Evolutionary conservation across 2,329 filamentous ascomycete species (phyloP).

Genomic region (Fusarium nanum): DNA sequence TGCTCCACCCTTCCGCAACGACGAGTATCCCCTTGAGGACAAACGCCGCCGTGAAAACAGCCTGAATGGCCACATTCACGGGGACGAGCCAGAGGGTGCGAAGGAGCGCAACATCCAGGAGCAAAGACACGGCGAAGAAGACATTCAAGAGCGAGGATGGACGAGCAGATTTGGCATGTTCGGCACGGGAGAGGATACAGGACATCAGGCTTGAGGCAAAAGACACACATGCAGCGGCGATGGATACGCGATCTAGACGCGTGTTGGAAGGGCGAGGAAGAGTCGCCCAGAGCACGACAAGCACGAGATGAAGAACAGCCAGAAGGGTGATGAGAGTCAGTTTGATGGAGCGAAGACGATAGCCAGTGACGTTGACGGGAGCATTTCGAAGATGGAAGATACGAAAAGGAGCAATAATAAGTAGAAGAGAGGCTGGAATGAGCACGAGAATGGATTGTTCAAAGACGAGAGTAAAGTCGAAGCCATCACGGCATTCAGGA

Average conservation of each 20-base stretch:
- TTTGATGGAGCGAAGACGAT: constrained; percentile 44
- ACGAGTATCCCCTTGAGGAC: constrained; percentile 52
- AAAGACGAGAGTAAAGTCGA: constrained; percentile 65
- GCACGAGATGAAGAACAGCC: constrained; percentile 49
- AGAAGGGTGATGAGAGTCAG: constrained; percentile 46
- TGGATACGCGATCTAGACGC: constrained; percentile 45
- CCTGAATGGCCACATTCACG: constrained; percentile 43
- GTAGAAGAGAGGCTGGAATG: constrained; percentile 47
- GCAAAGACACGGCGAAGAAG: constrained; percentile 51
- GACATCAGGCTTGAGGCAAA: constrained; percentile 50
- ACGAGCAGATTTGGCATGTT: constrained; percentile 49
- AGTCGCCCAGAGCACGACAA: constrained; percentile 50
- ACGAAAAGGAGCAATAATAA: constrained; percentile 50
- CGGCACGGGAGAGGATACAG: constrained; percentile 49
- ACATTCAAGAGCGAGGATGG: constrained; percentile 50
- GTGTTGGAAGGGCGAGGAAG: constrained; percentile 17
- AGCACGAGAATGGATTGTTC: constrained; percentile 53
- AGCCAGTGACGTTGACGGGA: constrained; percentile 43
- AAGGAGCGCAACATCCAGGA: constrained; percentile 51
- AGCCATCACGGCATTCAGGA: constrained; percentile 53
- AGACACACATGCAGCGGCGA: constrained; percentile 50
- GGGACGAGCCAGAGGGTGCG: constrained; percentile 52
- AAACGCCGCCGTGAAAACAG: constrained; percentile 52
- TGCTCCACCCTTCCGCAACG: constrained; percentile 55
- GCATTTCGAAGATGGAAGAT: constrained; percentile 44